Percentiles rank a stretch among this genome's conserved stretches.
phyloP scores from a whole-genome alignment of 768 basidiomycete genomes.

The Tricholoma terreum region DNA sequence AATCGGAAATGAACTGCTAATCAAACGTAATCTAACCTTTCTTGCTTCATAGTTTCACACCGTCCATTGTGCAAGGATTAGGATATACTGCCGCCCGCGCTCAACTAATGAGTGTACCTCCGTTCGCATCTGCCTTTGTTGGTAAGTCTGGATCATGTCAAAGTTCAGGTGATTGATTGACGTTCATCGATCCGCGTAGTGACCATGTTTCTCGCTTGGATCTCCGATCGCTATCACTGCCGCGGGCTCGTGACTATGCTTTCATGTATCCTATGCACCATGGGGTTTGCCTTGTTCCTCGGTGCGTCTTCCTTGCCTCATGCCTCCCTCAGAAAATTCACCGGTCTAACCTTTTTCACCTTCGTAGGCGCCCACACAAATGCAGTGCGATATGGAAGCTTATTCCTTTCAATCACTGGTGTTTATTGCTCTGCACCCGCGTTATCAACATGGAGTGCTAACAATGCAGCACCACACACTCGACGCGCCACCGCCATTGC shows the following conservation, averaged over 20 bases:
- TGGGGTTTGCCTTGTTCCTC: slow-evolving; percentile 57
- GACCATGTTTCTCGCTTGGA: slow-evolving; percentile 35
- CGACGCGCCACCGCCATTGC: slow-evolving; percentile 59
- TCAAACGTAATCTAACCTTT: too few relatives aligned
- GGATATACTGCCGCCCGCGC: slow-evolving; percentile 53
- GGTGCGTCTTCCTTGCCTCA: slow-evolving; percentile 32
- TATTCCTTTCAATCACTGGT: slow-evolving; percentile 55
- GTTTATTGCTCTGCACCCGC: slow-evolving; percentile 53
- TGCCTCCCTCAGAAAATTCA: neutral
- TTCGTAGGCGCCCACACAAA: slow-evolving; percentile 34
- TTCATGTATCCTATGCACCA: slow-evolving; percentile 37
- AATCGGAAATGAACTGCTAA: neutral
- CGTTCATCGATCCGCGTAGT: slow-evolving; percentile 25
- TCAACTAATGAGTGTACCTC: slow-evolving; percentile 63
- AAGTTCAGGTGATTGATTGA: too few relatives aligned
- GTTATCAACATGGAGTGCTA: slow-evolving; percentile 56
- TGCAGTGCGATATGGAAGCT: slow-evolving; percentile 47
- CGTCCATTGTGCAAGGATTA: slow-evolving; percentile 64
- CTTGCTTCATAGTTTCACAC: slow-evolving; percentile 51
- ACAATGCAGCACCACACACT: slow-evolving; percentile 56
- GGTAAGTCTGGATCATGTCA: slow-evolving; percentile 28
- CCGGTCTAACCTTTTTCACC: neutral
- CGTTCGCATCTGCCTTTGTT: slow-evolving; percentile 49
- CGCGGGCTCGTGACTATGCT: slow-evolving; percentile 48
- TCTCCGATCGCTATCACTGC: slow-evolving; percentile 52